Percentiles rank a stretch among this genome's conserved stretches.
These are phyloP conservation scores for Aureobasidium lini DNA, from an alignment of 2,329 filamentous ascomycete species.

Conservation along the genomic window DNA sequence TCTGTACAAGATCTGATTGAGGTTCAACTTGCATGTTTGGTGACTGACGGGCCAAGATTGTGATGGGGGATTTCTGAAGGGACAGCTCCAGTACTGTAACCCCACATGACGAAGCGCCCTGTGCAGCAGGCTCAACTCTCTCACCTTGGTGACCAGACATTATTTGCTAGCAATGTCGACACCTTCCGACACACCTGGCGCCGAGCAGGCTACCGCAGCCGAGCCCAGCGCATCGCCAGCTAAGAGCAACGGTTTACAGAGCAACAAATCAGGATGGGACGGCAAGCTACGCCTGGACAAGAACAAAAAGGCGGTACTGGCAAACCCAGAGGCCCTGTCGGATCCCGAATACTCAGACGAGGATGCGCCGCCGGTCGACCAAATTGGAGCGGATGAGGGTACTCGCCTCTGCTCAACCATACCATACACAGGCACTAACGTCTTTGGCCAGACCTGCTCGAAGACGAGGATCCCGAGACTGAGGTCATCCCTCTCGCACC, in stretches of 20 bases:
- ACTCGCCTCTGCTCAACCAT: not conserved
- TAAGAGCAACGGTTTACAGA: conserved; percentile 13
- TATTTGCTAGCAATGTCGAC: not conserved
- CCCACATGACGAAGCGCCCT: not conserved
- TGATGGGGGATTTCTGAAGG: too few relatives aligned
- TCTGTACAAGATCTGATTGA: not conserved
- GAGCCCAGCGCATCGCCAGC: not conserved
- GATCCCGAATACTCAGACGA: conserved; percentile 81
- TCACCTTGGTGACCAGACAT: not conserved
- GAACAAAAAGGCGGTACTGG: conserved; percentile 59
- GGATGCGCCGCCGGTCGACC: conserved; percentile 58
- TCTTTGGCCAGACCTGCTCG: conserved; percentile 47
- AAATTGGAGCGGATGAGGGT: conserved; percentile 79
- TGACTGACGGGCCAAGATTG: too few relatives aligned
- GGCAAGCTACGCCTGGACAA: conserved; percentile 71
- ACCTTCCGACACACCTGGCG: not conserved
- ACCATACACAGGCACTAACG: not conserved
- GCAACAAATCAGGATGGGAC: conserved; percentile 58
- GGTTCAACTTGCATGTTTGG: too few relatives aligned
- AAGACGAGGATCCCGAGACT: conserved; percentile 48
- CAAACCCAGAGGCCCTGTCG: conserved; percentile 73
- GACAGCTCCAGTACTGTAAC: not conserved
- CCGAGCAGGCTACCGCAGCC: not conserved
- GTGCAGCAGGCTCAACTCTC: not conserved
- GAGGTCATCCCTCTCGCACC: conserved; percentile 43